Percentiles rank a stretch among this genome's conserved stretches.
phyloP scores from a whole-genome alignment of 2,329 filamentous ascomycete genomes.

The Apiospora pterosperma region DNA sequence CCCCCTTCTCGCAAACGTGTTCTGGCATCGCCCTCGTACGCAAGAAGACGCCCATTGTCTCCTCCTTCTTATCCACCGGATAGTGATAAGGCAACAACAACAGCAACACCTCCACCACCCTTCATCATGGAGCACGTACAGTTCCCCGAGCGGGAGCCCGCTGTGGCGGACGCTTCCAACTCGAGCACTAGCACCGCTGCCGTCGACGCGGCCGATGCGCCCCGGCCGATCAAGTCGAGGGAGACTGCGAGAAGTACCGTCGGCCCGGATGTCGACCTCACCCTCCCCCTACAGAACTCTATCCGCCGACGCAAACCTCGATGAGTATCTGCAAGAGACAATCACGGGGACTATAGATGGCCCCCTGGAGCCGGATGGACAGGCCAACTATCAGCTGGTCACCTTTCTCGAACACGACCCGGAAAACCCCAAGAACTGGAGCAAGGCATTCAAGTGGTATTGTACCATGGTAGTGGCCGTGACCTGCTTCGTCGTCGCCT shows the following conservation, averaged over 20 bases:
- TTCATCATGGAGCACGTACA: slow-evolving; percentile 3
- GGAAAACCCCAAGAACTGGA: slow-evolving; percentile 85
- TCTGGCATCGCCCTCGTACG: not conserved
- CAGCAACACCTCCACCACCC: too few species aligned
- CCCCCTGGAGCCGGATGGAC: slow-evolving; percentile 17
- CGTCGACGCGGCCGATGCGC: not conserved
- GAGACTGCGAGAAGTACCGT: slow-evolving; percentile 16
- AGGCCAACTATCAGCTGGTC: slow-evolving; percentile 46
- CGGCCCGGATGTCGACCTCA: slow-evolving; percentile 42
- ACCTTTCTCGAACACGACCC: slow-evolving; percentile 67
- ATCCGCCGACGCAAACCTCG: slow-evolving; percentile 55
- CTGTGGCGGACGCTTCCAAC: not conserved
- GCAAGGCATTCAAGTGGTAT: slow-evolving; percentile 71
- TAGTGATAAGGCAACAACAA: not conserved
- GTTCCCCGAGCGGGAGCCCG: not conserved
- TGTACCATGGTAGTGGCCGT: slow-evolving; percentile 80
- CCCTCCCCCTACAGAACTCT: slow-evolving; percentile 67
- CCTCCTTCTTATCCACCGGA: not conserved
- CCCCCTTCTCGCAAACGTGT: not conserved
- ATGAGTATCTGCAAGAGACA: slow-evolving; percentile 65
- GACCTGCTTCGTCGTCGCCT: slow-evolving; percentile 72
- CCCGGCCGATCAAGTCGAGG: not conserved
- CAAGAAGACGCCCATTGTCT: not conserved
- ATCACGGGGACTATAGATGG: slow-evolving; percentile 57
- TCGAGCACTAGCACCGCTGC: not conserved